These are phyloP conservation scores for Macrophomina phaseolina DNA, from an alignment of 2,329 filamentous ascomycete genomes.

Conservation along the genomic window DNA sequence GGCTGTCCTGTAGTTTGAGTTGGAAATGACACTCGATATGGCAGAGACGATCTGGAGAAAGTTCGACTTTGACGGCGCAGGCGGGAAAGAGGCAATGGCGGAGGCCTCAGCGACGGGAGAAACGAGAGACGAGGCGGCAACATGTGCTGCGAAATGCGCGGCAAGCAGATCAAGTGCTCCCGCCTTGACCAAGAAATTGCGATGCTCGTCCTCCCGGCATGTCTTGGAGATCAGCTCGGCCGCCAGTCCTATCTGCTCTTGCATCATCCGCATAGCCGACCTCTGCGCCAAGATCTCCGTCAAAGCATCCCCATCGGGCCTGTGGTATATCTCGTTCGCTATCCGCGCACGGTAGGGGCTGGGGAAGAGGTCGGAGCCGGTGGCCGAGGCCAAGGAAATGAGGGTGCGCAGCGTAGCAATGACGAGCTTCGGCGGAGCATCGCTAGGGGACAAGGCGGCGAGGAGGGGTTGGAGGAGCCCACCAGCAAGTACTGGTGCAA, in stretches of 20 bases:
- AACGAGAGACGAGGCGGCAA: constrained; percentile 35
- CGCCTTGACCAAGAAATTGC: constrained; percentile 70
- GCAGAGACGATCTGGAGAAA: constrained; percentile 77
- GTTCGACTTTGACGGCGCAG: constrained; percentile 64
- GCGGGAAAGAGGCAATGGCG: constrained; percentile 41
- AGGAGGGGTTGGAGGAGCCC: constrained; percentile 73
- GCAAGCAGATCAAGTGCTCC: constrained; percentile 82
- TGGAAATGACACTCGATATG: constrained; percentile 74
- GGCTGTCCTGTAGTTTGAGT: constrained; percentile 79
- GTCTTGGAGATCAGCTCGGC: constrained; percentile 64
- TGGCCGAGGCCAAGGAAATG: constrained; percentile 68
- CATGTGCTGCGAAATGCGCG: constrained; percentile 63
- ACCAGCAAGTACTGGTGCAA: constrained; percentile 73
- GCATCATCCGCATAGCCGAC: constrained; percentile 57
- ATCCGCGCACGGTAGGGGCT: constrained; percentile 30
- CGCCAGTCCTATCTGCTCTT: constrained; percentile 67
- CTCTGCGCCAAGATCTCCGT: constrained; percentile 68
- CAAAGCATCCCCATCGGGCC: constrained; percentile 66
- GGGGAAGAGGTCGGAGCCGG: constrained; percentile 61
- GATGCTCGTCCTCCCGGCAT: constrained; percentile 74
- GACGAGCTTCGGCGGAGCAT: constrained; percentile 69
- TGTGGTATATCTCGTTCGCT: constrained; percentile 63
- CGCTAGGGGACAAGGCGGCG: constrained; percentile 68
- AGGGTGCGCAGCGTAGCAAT: constrained; percentile 77
- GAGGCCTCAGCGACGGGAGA: constrained; percentile 32